Evolutionary conservation across 2,329 filamentous ascomycete species (phyloP).

Genomic region (Aspergillus spinulosporus): DNA sequence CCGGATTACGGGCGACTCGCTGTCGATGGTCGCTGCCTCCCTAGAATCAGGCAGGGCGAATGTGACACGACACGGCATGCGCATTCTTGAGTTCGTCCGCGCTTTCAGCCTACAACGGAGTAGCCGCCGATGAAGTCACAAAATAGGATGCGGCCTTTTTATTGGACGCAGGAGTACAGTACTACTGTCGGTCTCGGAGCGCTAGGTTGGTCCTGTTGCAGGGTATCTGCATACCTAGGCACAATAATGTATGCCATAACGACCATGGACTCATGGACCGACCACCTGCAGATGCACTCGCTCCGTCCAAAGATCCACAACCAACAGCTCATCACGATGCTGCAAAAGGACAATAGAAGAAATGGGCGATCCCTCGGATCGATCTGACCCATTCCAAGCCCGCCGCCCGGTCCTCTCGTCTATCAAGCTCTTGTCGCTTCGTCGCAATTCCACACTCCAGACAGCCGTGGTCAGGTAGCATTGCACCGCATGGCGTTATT

Average conservation of each 20-base stretch:
- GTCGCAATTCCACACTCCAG: neutral
- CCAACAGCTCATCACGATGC: neutral
- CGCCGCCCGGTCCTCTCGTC: neutral
- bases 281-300: neutral
- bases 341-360: neutral
- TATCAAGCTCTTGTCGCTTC: neutral
- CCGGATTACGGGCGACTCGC: neutral
- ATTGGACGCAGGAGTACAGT: neutral
- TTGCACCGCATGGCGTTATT: slow-evolving; percentile 3
- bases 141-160: neutral
- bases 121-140: slow-evolving; percentile 7
- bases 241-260: slow-evolving; percentile 8
- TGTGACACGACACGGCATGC: slow-evolving; percentile 7
- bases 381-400: neutral
- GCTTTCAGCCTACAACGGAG: slow-evolving; percentile 8
- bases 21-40: neutral
- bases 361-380: neutral
- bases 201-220: slow-evolving; percentile 8
- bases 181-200: neutral
- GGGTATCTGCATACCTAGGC: slow-evolving; percentile 1
- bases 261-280: slow-evolving; percentile 3
- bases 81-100: slow-evolving; percentile 5
- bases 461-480: neutral
- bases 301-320: neutral
- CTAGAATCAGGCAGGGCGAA: neutral